Evolutionary conservation across 2,329 filamentous ascomycete species (phyloP), one percentile per base, ranked within the genome.

Genomic region (Exophiala mesophila): DNA sequence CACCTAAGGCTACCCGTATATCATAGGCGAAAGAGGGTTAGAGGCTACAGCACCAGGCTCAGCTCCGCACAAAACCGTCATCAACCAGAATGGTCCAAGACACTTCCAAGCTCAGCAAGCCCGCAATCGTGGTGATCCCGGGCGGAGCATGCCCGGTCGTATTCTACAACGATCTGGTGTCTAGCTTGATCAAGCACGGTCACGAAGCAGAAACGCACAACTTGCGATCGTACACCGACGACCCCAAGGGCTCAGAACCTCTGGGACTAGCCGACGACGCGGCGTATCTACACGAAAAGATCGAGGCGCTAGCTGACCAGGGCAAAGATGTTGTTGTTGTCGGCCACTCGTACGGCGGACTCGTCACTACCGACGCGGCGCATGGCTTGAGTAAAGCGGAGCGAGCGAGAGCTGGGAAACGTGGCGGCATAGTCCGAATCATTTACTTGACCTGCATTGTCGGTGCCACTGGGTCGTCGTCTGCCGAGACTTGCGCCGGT

Each of bases 291-390:
- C 33, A 36, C 19, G 33, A 18, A 7, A 36, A 36, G 33, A 36
- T 36, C 6, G 33, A 7, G 15, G 33, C 17, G 21, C 19, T 65
- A 18, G 51, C 52, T 5, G 50, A 60, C 24, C 39, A 57, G 3
- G 49, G 48, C 2, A 49, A 53, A 4, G 44, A 59, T 5, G 47
- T 64, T 8, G 49, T 63, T 7, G 32, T 63, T 3, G 49, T 59
- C 2, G 45, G 50, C 10, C 62, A 63, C 45, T 63, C 61, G 5
- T 65, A 65, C 40, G 57, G 59, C 5, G 59, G 62, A 1, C 31
- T 63, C 1, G 60, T 60, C 3, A 52, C 49, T 13, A 58, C 57
- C n/a, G 47, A 50, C 3, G 59, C 63, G 2, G 47, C 56, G 5
- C 48, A 58, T 18, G 62, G 55, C 1, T 48, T 64, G 8, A 13